Evolutionary conservation across 1,139 yeast genomes (phyloP).

Genomic region (Pichia sp.): DNA sequence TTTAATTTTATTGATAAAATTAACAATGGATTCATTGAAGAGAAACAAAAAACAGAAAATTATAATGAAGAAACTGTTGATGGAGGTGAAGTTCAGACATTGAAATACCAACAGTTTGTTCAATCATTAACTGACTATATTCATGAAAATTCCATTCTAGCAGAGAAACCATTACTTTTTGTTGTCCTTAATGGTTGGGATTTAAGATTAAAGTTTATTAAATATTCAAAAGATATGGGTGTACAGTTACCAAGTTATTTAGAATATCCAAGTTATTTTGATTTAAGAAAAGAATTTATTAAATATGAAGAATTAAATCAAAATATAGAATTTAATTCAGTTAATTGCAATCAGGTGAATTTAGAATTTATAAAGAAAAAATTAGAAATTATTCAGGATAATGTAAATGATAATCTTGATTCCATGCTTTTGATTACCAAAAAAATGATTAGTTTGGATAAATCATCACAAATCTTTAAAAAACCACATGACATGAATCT

Average conservation of each 20-base stretch:
- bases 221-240: slow-evolving; percentile 76
- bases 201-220: slow-evolving; percentile 66
- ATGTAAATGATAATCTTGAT: slow-evolving; percentile 28
- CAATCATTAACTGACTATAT: slow-evolving; percentile 10
- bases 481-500: slow-evolving; percentile 69
- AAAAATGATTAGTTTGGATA: slow-evolving; percentile 33
- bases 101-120: slow-evolving; percentile 2
- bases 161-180: slow-evolving; percentile 48
- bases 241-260: slow-evolving; percentile 68
- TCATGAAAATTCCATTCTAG: slow-evolving; percentile 5
- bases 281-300: slow-evolving; percentile 62
- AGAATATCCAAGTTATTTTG: slow-evolving; percentile 73
- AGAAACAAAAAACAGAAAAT: no score
- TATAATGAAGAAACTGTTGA: not conserved
- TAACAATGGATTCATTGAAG: no score
- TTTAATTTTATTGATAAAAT: not conserved
- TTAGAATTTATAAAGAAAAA: slow-evolving; percentile 19
- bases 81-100: not conserved
- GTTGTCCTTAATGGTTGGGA: slow-evolving; percentile 63
- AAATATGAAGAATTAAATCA: slow-evolving; percentile 51
- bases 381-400: slow-evolving; percentile 15
- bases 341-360: slow-evolving; percentile 23
- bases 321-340: slow-evolving; percentile 8
- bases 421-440: slow-evolving; percentile 40
- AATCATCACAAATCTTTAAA: slow-evolving; percentile 36